phyloP scores from a whole-genome alignment of 345 rosid genomes.

The Acer negundo region DNA sequence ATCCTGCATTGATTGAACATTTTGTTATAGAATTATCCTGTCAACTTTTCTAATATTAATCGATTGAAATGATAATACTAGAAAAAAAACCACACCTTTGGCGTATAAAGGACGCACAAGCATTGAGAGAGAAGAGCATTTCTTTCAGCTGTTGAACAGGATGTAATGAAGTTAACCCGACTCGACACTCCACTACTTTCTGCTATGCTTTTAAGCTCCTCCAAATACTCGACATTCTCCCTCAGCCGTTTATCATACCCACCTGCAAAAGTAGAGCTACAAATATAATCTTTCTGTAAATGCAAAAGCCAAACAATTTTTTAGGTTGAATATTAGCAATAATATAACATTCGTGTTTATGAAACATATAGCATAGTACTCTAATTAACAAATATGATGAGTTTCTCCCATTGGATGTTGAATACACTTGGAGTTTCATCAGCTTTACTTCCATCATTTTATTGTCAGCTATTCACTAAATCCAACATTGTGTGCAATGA shows the following conservation, averaged over 20 bases:
- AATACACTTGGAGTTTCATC: background rate
- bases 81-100: slow-evolving; percentile 48
- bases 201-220: slow-evolving; percentile 69
- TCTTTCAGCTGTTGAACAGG: slow-evolving; percentile 88
- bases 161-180: slow-evolving; percentile 63
- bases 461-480: background rate
- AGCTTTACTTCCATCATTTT: background rate
- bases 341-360: background rate
- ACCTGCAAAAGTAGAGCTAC: slow-evolving; percentile 43
- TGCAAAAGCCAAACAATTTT: background rate
- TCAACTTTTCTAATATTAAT: background rate
- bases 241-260: slow-evolving; percentile 76
- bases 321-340: background rate
- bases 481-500: background rate
- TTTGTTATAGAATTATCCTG: background rate
- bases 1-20: slow-evolving; percentile 46
- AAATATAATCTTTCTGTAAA: background rate
- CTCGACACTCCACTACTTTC: slow-evolving; percentile 60
- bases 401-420: background rate
- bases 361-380: background rate
- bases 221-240: slow-evolving; percentile 86
- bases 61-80: background rate
- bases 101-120: slow-evolving; percentile 81
- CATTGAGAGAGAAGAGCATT: slow-evolving; percentile 75
- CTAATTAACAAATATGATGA: background rate